phyloP scores from a whole-genome alignment of 192 early-diverging fungal species.

The Backusella macrospora region DNA sequence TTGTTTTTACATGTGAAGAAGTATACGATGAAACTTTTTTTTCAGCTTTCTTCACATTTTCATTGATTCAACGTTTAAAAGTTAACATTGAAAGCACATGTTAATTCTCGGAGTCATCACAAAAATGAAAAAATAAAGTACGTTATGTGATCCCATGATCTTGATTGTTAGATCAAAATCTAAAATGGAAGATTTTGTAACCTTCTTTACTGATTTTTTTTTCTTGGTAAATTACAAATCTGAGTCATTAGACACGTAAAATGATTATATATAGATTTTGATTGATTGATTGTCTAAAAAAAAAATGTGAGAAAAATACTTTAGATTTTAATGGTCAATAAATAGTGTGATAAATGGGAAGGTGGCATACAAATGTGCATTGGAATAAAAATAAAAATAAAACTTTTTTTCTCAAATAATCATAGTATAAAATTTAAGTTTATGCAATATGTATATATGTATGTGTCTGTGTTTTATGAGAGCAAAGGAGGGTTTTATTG shows the following conservation, averaged over 20 bases:
- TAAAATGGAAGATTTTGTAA: neutral
- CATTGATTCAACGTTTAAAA: neutral
- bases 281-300: neutral
- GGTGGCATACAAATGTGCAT: conserved; percentile 1
- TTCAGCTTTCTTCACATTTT: neutral
- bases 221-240: neutral
- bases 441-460: neutral
- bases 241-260: neutral
- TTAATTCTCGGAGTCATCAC: neutral
- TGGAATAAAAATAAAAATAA: neutral
- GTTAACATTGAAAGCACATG: conserved; percentile 10
- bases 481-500: conserved; percentile 1
- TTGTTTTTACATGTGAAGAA: conserved; percentile 5
- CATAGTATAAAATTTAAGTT: neutral
- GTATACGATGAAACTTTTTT: neutral
- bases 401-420: neutral
- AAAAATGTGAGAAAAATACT: neutral
- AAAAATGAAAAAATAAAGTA: neutral
- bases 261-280: neutral
- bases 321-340: neutral
- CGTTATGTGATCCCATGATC: neutral
- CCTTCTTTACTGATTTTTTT: neutral
- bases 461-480: neutral
- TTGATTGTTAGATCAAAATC: neutral
- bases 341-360: neutral